Evolutionary conservation across 495 filamentous ascomycete species (phyloP).

Genomic region (Penicillium cinerascens): DNA sequence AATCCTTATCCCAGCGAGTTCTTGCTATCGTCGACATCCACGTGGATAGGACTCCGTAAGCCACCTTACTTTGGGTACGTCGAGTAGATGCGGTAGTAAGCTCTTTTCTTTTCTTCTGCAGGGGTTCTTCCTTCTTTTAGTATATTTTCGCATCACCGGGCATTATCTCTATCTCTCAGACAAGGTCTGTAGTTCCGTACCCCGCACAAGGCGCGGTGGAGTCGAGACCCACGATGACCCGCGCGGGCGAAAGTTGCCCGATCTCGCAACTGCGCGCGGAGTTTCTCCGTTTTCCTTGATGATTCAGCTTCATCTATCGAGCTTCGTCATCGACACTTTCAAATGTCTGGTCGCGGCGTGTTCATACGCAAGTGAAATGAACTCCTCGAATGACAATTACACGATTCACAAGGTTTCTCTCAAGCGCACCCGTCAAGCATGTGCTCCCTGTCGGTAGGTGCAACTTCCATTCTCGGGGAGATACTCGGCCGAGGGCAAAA

Average conservation of each 20-base stretch:
- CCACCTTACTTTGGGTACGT: too few species aligned
- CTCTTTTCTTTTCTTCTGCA: neutral
- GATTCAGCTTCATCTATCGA: neutral
- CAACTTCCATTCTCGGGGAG: neutral
- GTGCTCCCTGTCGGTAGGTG: constrained; percentile 36
- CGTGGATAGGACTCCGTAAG: too few species aligned
- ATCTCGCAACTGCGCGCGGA: neutral
- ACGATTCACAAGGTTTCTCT: constrained; percentile 29
- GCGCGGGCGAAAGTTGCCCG: neutral
- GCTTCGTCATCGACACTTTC: neutral
- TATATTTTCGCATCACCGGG: neutral
- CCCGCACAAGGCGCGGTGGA: neutral
- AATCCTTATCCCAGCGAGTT: neutral
- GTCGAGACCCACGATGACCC: neutral
- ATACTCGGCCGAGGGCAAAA: neutral
- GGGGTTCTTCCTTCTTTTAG: neutral
- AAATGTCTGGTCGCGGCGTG: neutral
- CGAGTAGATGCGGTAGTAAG: neutral
- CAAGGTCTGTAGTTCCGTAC: too few species aligned
- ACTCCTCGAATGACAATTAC: constrained; percentile 23
- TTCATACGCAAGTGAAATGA: constrained; percentile 16
- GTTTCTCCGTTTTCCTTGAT: neutral
- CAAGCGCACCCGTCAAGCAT: constrained; percentile 39
- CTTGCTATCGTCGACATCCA: neutral
- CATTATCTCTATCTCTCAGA: neutral